Conservation (phyloP, 2,329 filamentous ascomycete genomes). For the Huntiella savannae region DNA sequence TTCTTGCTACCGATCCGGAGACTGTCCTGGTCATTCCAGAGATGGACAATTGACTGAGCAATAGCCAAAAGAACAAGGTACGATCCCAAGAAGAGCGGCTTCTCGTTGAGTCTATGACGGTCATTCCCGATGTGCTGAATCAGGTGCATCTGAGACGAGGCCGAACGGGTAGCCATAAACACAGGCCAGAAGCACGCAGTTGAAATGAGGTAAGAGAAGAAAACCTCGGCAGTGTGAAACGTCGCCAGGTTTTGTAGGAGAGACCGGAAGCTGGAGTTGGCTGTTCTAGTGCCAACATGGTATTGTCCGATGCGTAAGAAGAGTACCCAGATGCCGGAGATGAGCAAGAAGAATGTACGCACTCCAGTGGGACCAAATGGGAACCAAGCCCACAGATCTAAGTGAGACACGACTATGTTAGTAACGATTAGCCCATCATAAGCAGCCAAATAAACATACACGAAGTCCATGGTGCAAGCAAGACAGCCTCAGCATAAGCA, state of each 20-base stretch:
- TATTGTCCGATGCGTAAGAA: conserved; percentile 72
- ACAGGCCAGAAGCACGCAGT: conserved; percentile 63
- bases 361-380: conserved; percentile 59
- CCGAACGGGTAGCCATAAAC: conserved; percentile 53
- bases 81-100: conserved; percentile 59
- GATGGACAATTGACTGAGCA: conserved; percentile 49
- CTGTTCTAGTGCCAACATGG: conserved; percentile 55
- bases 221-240: conserved; percentile 45
- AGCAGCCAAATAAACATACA: conserved; percentile 28
- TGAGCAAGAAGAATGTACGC: conserved; percentile 56
- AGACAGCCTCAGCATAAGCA: conserved; percentile 54
- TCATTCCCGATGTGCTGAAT: conserved; percentile 54
- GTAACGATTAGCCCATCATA: not conserved
- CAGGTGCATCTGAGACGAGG: conserved; percentile 45
- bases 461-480: conserved; percentile 49
- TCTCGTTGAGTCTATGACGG: conserved; percentile 64
- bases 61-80: conserved; percentile 51
- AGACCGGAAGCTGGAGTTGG: conserved; percentile 46
- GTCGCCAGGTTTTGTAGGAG: conserved; percentile 38
- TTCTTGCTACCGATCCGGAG: conserved; percentile 25
- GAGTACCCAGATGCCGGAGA: conserved; percentile 58
- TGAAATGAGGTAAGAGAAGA: conserved; percentile 59
- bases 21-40: conserved; percentile 55
- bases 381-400: conserved; percentile 75
- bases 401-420: conserved; percentile 1